Evolutionary conservation across 176 grass and related monocot species (phyloP).

Genomic region (Metroxylon sagu): DNA sequence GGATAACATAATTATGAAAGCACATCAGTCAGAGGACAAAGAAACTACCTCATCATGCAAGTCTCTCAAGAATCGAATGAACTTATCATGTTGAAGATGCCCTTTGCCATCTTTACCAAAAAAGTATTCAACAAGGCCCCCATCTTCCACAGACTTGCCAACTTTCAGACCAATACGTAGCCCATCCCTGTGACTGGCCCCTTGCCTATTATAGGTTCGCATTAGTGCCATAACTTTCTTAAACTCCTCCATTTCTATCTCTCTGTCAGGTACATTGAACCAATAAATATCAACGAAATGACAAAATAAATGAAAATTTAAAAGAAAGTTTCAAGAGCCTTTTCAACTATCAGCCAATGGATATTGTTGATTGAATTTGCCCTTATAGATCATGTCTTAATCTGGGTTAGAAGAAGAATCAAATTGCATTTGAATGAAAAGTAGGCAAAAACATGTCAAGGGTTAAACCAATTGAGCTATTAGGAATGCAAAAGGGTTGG

Average conservation of each 20-base stretch:
- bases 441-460: conserved; percentile 40
- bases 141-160: conserved; percentile 57
- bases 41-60: conserved; percentile 66
- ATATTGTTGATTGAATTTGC: conserved; percentile 26
- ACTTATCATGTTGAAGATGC: conserved; percentile 58
- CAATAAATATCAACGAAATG: conserved; percentile 27
- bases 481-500: too few species aligned
- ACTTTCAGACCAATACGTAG: conserved; percentile 78
- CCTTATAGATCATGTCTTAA: conserved; percentile 44
- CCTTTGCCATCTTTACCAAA: conserved; percentile 75
- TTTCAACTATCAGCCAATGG: conserved; percentile 63
- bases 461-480: too few species aligned
- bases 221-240: conserved; percentile 97
- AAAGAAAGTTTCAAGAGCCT: conserved; percentile 49
- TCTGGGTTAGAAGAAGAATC: conserved; percentile 47
- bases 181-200: conserved; percentile 64
- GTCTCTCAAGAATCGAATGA: conserved; percentile 64
- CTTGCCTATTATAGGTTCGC: conserved; percentile 88
- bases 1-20: too few species aligned
- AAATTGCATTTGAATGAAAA: conserved; percentile 63
- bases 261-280: conserved; percentile 39
- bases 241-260: conserved; percentile 91
- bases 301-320: conserved; percentile 10
- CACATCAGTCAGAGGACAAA: too few species aligned
- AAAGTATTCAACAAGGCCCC: conserved; percentile 73